phyloP scores from a whole-genome alignment of 1,139 yeast genomes.

The Suhomyces chickasaworum region DNA sequence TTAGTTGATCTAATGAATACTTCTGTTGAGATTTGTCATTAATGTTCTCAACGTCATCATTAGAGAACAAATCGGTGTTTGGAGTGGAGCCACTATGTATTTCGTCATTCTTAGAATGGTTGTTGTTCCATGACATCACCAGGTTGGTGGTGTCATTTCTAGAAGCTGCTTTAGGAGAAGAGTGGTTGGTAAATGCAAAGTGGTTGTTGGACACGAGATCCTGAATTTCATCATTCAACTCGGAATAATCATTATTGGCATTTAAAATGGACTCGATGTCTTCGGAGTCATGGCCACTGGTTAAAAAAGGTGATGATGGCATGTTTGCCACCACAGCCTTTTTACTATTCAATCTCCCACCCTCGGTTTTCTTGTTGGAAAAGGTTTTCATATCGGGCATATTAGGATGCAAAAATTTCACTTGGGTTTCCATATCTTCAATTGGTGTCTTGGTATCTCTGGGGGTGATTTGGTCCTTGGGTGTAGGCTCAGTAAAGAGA shows the following conservation, averaged over 20 bases:
- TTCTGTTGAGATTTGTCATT: slow-evolving; percentile 8
- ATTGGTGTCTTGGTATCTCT: slow-evolving; percentile 42
- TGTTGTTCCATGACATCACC: slow-evolving; percentile 34
- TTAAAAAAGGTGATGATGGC: slow-evolving; percentile 46
- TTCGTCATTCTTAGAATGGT: slow-evolving; percentile 16
- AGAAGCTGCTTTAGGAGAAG: slow-evolving; percentile 35
- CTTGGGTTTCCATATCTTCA: slow-evolving; percentile 20
- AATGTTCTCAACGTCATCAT: slow-evolving; percentile 24
- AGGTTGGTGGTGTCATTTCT: slow-evolving; percentile 42
- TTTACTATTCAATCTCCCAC: slow-evolving; percentile 23
- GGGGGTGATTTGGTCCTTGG: slow-evolving; percentile 48
- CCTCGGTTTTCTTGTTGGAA: slow-evolving; percentile 22
- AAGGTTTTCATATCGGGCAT: slow-evolving; percentile 37
- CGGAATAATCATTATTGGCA: slow-evolving; percentile 18
- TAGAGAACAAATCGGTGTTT: slow-evolving; percentile 36
- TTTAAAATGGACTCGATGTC: slow-evolving; percentile 22
- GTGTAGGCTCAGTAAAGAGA: slow-evolving; percentile 48
- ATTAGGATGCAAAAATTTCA: slow-evolving; percentile 22
- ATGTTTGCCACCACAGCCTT: slow-evolving; percentile 35
- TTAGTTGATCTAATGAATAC: slow-evolving; percentile 11
- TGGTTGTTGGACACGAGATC: slow-evolving; percentile 18
- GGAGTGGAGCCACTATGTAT: slow-evolving; percentile 33
- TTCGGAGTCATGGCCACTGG: slow-evolving; percentile 20
- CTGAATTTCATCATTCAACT: slow-evolving; percentile 24
- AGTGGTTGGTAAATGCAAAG: slow-evolving; percentile 18